Conservation (phyloP, 192 early-diverging fungal species). For the Gigaspora rosea region DNA sequence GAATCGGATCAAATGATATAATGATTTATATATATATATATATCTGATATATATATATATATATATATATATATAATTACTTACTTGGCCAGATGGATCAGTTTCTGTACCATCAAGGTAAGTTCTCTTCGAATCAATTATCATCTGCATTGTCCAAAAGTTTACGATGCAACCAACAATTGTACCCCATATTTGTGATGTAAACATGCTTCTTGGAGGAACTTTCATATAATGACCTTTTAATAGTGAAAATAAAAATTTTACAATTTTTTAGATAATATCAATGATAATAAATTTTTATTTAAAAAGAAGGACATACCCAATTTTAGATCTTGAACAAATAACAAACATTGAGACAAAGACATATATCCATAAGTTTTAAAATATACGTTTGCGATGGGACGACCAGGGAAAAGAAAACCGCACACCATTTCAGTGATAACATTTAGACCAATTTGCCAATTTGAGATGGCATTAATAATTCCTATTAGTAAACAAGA, state of each 20-base stretch:
- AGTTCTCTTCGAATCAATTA: slow-evolving; percentile 19
- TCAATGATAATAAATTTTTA: neutral
- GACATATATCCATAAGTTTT: slow-evolving; percentile 59
- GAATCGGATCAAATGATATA: neutral
- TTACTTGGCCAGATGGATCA: slow-evolving; percentile 20
- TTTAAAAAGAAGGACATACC: slow-evolving; percentile 34
- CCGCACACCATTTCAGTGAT: slow-evolving; percentile 62
- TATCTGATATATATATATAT: no score
- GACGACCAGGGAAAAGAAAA: slow-evolving; percentile 51
- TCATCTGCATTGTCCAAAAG: slow-evolving; percentile 32
- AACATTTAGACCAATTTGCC: slow-evolving; percentile 54
- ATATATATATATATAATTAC: no score
- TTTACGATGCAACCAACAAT: slow-evolving; percentile 42
- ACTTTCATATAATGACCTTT: slow-evolving; percentile 64
- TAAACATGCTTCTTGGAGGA: slow-evolving; percentile 64
- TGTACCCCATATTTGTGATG: slow-evolving; percentile 61
- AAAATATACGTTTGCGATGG: slow-evolving; percentile 59
- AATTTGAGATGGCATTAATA: slow-evolving; percentile 55
- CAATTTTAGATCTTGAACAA: slow-evolving; percentile 73
- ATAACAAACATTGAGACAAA: slow-evolving; percentile 72
- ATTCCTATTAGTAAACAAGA: slow-evolving; percentile 21
- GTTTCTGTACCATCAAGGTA: slow-evolving; percentile 1
- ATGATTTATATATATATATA: no score
- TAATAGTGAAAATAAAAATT: neutral
- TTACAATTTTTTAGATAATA: no score